Evolutionary conservation across 495 filamentous ascomycete genomes (phyloP).

Genomic region (Podospora appendiculata): DNA sequence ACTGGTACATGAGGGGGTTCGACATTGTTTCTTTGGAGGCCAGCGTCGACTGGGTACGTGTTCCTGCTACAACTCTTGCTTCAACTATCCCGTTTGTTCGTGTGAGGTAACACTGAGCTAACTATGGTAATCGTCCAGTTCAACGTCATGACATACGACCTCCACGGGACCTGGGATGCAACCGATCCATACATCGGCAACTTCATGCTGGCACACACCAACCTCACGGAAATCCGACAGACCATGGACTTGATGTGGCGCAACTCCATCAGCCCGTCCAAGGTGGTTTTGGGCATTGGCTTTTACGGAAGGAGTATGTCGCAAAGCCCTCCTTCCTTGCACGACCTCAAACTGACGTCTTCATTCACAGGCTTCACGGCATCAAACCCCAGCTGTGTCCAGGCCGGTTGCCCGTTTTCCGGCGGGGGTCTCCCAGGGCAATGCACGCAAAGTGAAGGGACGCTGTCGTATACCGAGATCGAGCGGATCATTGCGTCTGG

Average conservation of each 20-base stretch:
- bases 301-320: slow-evolving; percentile 39
- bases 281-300: slow-evolving; percentile 38
- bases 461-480: slow-evolving; percentile 33
- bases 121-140: slow-evolving; percentile 17
- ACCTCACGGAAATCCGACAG: slow-evolving; percentile 47
- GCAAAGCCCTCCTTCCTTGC: too few relatives aligned
- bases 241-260: slow-evolving; percentile 44
- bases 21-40: slow-evolving; percentile 31
- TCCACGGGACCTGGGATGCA: slow-evolving; percentile 25
- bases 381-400: slow-evolving; percentile 7
- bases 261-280: slow-evolving; percentile 33
- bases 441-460: slow-evolving; percentile 25
- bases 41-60: slow-evolving; percentile 34
- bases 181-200: slow-evolving; percentile 17
- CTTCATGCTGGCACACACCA: slow-evolving; percentile 38
- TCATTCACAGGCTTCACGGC: slow-evolving; percentile 9
- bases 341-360: too few relatives aligned
- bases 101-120: too few relatives aligned
- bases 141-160: slow-evolving; percentile 51
- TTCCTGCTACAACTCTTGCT: not conserved
- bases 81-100: too few relatives aligned
- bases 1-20: slow-evolving; percentile 51
- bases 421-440: slow-evolving; percentile 1
- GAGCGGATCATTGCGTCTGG: slow-evolving; percentile 9
- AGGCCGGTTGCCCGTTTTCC: slow-evolving; percentile 18